phyloP scores from a whole-genome alignment of 257 asterid genomes.

The Nicotiana knightiana region DNA sequence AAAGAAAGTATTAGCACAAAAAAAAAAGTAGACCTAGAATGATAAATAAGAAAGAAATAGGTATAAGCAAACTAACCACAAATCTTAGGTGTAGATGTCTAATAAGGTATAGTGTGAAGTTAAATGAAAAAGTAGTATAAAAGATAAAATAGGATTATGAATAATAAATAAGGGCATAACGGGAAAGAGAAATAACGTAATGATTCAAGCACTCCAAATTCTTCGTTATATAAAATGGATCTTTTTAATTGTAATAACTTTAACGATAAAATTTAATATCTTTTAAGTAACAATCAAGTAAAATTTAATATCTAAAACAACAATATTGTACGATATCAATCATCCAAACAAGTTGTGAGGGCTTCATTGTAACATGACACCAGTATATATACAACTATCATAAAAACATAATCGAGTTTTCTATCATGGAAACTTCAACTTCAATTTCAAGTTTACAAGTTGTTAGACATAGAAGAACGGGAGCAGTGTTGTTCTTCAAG shows the following conservation, averaged over 20 bases:
- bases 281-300: too few relatives aligned
- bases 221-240: neutral
- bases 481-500: too few relatives aligned
- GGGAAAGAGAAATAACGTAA: neutral
- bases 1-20: neutral
- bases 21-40: neutral
- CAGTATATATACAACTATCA: too few relatives aligned
- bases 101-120: neutral
- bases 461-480: too few relatives aligned
- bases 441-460: too few relatives aligned
- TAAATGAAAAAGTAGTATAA: neutral
- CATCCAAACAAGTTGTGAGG: too few relatives aligned
- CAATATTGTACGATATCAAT: too few relatives aligned
- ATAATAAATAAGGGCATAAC: neutral
- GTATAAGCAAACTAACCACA: neutral
- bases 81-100: neutral
- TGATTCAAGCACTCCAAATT: neutral
- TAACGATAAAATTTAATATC: too few relatives aligned
- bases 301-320: too few relatives aligned
- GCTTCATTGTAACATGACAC: too few relatives aligned
- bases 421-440: too few relatives aligned
- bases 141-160: neutral
- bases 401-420: too few relatives aligned
- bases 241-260: neutral
- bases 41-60: neutral